A percentile compares a stretch with the other conserved stretches of the same genome.
Evolutionary conservation across 768 basidiomycete species (phyloP).

Genomic region (Porpolomopsis calyptriformis): DNA sequence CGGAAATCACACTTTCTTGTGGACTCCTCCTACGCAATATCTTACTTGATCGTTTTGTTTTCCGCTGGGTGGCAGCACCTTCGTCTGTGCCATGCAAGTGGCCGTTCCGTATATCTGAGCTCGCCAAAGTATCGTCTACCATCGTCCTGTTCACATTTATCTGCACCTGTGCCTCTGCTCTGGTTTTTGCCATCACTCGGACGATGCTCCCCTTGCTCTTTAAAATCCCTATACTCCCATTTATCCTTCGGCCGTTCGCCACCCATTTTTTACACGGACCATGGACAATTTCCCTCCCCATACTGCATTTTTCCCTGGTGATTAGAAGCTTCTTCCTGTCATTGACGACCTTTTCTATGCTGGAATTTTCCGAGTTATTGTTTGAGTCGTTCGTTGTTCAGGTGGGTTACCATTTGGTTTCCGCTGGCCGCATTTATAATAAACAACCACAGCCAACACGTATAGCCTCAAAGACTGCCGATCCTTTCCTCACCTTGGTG

Average conservation of each 20-base stretch:
- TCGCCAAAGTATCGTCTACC: slow-evolving; percentile 16
- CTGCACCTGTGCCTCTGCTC: slow-evolving; percentile 26
- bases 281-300: slow-evolving; percentile 43
- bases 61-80: slow-evolving; percentile 14
- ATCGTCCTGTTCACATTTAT: slow-evolving; percentile 33
- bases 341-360: slow-evolving; percentile 39
- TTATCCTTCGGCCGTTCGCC: slow-evolving; percentile 47
- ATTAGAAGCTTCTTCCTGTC: slow-evolving; percentile 40
- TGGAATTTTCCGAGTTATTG: slow-evolving; percentile 53
- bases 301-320: slow-evolving; percentile 35
- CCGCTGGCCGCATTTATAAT: background rate
- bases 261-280: slow-evolving; percentile 51
- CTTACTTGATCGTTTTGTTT: slow-evolving; percentile 52
- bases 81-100: slow-evolving; percentile 1
- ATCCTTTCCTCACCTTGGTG: slow-evolving; percentile 46
- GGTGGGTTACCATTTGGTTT: slow-evolving; percentile 25
- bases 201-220: slow-evolving; percentile 41
- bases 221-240: slow-evolving; percentile 41
- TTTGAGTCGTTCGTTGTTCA: slow-evolving; percentile 53
- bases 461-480: slow-evolving; percentile 34
- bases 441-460: slow-evolving; percentile 33
- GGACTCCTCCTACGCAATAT: slow-evolving; percentile 45
- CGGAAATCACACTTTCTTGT: slow-evolving; percentile 38
- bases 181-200: slow-evolving; percentile 41
- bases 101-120: slow-evolving; percentile 11